Base-by-base conservation (phyloP, 331 rosid genomes). In the Pyrus hybrid region DNA sequence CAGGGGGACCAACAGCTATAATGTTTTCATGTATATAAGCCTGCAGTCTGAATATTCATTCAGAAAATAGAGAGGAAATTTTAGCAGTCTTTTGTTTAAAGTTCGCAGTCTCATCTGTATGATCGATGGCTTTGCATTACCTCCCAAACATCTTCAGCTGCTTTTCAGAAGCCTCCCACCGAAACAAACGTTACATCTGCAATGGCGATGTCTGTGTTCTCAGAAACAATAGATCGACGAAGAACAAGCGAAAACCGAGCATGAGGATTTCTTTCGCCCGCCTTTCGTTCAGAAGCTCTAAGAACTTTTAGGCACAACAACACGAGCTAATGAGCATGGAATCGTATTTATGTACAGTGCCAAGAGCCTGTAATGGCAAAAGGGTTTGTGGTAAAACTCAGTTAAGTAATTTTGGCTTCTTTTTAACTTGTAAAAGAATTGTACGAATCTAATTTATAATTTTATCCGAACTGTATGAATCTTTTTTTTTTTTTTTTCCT, bases 201-300 rank as follows among this genome's bases (percentile, higher is more conserved):
- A 80, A 88, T 26, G 93, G 92, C 10, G 79, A 90, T 75, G 87
- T 78, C 73, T 90, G 97, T 76, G 85, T 85, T 68, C 82, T 90
- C 0, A 86, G 76, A 51, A 64, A 67, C 2, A 33, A 70, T 26
- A 41, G 69, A 25, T 37, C 68, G 47, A 45, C 58, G 74, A 37
- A 6, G 63, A 61, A 60, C 45, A 79, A 80, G 79, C 74, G 10
- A 70, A 74, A 76, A 69, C 77, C 54, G 60, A 79, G 76, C 58
- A 60, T 54, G 29, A 32, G 60, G 26, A 58, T 25, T 68, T 37
- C 83, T 26, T 78, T 82, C 61, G 30, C 81, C 4, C 76, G 71
- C 29, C 75, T 81, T 67, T 74, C 86, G 20, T 13, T 51, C 2
- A 75, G 78, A 75, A 74, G 43, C 16, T 77, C 82, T 70, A 17